Evolutionary conservation across 73 alveolate species (phyloP).

Genomic region (Urostyla sp.): DNA sequence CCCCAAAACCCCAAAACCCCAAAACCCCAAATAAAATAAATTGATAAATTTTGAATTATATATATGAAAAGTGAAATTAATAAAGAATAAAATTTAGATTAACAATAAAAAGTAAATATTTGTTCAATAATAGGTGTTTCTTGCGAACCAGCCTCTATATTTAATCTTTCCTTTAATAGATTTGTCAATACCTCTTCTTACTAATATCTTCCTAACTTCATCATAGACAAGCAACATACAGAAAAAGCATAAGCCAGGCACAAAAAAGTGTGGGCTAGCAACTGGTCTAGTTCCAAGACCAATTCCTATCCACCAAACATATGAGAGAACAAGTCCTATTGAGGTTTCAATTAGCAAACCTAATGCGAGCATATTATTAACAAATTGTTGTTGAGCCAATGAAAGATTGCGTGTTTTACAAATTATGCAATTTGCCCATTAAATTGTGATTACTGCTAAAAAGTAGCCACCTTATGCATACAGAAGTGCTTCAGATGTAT

Average conservation of each 20-base stretch:
- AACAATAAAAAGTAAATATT: no score
- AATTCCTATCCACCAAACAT: constrained; percentile 7
- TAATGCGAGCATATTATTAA: neutral
- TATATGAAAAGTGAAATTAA: no score
- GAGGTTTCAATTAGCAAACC: constrained; percentile 33
- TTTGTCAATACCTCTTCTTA: constrained; percentile 39
- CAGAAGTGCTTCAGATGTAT: constrained; percentile 89
- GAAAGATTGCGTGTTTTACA: constrained; percentile 76
- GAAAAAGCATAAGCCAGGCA: constrained; percentile 50
- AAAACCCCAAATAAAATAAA: no score
- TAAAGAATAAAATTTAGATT: no score
- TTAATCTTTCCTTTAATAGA: constrained; percentile 6
- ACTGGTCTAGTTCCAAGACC: constrained; percentile 40
- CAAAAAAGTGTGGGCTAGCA: constrained; percentile 51
- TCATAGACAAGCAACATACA: constrained; percentile 37
- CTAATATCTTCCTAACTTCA: constrained; percentile 47
- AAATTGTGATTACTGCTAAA: constrained; percentile 77
- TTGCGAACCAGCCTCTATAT: constrained; percentile 51
- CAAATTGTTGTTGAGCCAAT: constrained; percentile 42
- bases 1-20: no score
- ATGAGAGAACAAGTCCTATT: constrained; percentile 8
- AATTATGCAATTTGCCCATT: constrained; percentile 78
- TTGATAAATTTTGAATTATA: no score
- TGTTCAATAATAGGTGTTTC: constrained; percentile 46
- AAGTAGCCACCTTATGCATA: constrained; percentile 91